Evolutionary conservation across 2,329 filamentous ascomycete species (phyloP).

Genomic region (Trichoderma cornu-damae): DNA sequence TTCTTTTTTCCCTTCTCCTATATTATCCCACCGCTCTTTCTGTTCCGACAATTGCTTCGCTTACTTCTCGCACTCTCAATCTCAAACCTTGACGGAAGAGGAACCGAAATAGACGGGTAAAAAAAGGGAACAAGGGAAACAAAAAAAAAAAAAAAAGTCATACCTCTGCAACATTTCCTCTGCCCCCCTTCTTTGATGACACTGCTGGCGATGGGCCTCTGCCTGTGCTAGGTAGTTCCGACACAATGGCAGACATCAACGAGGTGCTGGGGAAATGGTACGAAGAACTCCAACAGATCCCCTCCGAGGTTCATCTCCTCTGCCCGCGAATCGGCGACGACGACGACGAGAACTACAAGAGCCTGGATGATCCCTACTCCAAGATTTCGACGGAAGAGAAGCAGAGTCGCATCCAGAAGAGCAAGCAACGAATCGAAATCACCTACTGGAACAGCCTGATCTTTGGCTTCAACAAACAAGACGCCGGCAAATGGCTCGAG

Average conservation of each 20-base stretch:
- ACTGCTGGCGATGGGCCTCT: slow-evolving; percentile 15
- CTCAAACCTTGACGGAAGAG: no score
- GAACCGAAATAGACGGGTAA: no score
- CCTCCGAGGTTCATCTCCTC: slow-evolving; percentile 56
- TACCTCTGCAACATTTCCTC: neutral
- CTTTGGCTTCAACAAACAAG: slow-evolving; percentile 59
- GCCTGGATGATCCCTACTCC: slow-evolving; percentile 45
- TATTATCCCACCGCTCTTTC: neutral
- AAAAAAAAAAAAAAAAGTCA: neutral
- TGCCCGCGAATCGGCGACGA: slow-evolving; percentile 61
- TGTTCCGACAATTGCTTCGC: neutral
- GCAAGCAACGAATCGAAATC: slow-evolving; percentile 51
- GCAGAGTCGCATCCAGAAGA: slow-evolving; percentile 49
- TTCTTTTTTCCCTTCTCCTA: neutral
- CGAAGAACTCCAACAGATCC: slow-evolving; percentile 41
- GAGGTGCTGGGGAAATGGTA: slow-evolving; percentile 42
- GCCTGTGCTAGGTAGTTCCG: slow-evolving; percentile 7
- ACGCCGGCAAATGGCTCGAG: slow-evolving; percentile 54
- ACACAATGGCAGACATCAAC: slow-evolving; percentile 36
- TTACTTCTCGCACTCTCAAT: neutral
- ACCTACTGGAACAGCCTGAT: slow-evolving; percentile 65
- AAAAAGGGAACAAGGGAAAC: no score
- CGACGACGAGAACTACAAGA: slow-evolving; percentile 57
- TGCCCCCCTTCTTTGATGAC: neutral
- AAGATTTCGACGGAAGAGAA: slow-evolving; percentile 49